Percentiles rank a stretch among this genome's conserved stretches.
phyloP scores from a whole-genome alignment of 1,139 yeast genomes.

The Nadsonia starkeyi-henricii region DNA sequence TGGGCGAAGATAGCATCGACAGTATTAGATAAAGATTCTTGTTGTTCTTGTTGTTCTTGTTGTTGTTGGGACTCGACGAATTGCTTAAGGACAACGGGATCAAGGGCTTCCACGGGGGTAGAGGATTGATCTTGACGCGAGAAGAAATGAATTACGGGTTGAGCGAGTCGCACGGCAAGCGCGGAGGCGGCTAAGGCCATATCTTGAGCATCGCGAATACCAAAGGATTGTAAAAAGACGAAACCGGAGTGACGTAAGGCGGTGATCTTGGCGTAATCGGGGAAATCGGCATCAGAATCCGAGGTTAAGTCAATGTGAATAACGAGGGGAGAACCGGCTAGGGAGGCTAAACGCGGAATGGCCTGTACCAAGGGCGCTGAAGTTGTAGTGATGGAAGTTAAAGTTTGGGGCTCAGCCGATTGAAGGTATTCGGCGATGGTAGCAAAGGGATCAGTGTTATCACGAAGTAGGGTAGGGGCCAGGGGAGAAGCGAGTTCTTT shows the following conservation, averaged over 20 bases:
- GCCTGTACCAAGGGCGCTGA: constrained; percentile 41
- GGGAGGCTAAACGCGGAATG: constrained; percentile 43
- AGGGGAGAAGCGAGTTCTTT: constrained; percentile 10
- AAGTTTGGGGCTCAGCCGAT: constrained; percentile 5
- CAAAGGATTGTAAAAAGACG: constrained; percentile 52
- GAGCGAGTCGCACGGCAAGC: constrained; percentile 33
- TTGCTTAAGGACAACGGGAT: constrained; percentile 12
- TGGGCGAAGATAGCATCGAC: constrained; percentile 19
- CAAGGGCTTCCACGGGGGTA: constrained; percentile 6
- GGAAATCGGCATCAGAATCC: constrained; percentile 1
- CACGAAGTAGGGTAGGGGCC: constrained; percentile 14
- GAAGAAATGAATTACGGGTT: constrained; percentile 59
- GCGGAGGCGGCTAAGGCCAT: constrained; percentile 45
- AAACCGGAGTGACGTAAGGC: constrained; percentile 58
- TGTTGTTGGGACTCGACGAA: constrained; percentile 7
- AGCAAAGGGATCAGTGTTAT: constrained; percentile 39
- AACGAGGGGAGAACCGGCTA: constrained; percentile 36
- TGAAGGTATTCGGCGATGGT: constrained; percentile 23
- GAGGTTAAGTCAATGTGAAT: constrained; percentile 41
- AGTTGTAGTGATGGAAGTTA: constrained; percentile 25
- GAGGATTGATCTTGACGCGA: constrained; percentile 8
- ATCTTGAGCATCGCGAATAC: constrained; percentile 37
- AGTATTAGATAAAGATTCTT: constrained; percentile 13
- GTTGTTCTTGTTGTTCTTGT: constrained; percentile 8
- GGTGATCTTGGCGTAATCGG: constrained; percentile 52